Evolutionary conservation across 169 alveolate species (phyloP), one percentile per base, ranked within the genome.

Genomic region (Amoebophrya sp.): DNA sequence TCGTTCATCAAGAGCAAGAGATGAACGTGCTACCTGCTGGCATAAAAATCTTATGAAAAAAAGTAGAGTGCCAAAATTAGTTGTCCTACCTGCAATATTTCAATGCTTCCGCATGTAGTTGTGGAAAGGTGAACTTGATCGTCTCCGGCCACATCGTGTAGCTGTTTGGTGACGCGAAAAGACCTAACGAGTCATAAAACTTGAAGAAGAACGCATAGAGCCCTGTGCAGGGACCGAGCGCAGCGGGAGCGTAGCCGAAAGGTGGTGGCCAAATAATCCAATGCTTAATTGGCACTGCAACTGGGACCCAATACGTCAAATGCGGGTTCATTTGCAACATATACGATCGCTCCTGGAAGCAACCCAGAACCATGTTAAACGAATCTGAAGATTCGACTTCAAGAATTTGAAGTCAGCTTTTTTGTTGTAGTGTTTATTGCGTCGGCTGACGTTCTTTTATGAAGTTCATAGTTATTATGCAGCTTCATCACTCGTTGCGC

Each of bases 261-360:
- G 93, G 93, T 0, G 93, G 92, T 12, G 93, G 93, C 93, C 93
- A 92, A 47, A 92, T 83, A 90, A 92, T 38, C 93, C 93, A 92
- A 26, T 83, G 83, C 91, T 83, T 90, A 78, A 92, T 40, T 90
- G 93, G 93, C 3, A 92, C 93, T 18, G 93, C 93, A 54, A 92
- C 89, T 41, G 93, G 93, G 38, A 92, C 90, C 93, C 93, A 92
- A 40, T 83, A 78, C 40, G 93, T 92, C 77, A 92, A 40, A 78
- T 92, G 93, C 29, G 89, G 89, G 89, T 92, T 92, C 93, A 92
- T 78, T 40, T 90, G 53, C 78, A 92, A 89, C 93, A 92, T 92
- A 78, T 92, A 92, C 54, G 93, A 41, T 24, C 93, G 36, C 90
- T 92, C 93, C 0, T 54, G 65, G 90, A 92, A 92, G 92, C 92